Evolutionary conservation across 2,329 filamentous ascomycete genomes (phyloP).

Genomic region (Teratosphaeria gauchensis): DNA sequence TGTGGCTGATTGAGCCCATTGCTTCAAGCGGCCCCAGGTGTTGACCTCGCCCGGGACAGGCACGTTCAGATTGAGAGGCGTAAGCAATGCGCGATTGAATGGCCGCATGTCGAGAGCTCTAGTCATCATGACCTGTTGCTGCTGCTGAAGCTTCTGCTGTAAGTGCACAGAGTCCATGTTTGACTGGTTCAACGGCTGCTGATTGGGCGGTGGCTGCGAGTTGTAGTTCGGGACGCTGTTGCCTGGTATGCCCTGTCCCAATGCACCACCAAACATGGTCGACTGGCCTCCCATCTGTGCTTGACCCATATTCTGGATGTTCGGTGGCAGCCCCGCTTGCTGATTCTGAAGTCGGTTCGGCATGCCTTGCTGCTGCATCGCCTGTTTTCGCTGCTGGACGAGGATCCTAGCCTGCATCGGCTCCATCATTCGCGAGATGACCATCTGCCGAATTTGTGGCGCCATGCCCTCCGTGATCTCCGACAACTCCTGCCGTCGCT

Average conservation of each 20-base stretch:
- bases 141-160: conserved; percentile 15
- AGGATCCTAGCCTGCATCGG: neutral
- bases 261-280: neutral
- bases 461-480: neutral
- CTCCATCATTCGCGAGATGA: neutral
- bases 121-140: conserved; percentile 5
- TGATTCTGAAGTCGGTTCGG: neutral
- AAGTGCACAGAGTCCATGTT: conserved; percentile 4
- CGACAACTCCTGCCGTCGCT: neutral
- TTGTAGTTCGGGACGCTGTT: neutral
- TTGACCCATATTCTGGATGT: neutral
- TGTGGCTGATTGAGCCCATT: conserved; percentile 41
- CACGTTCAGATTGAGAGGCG: conserved; percentile 9
- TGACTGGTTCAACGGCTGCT: conserved; percentile 7
- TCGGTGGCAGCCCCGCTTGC: neutral
- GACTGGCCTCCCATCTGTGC: neutral
- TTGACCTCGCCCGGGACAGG: conserved; percentile 41
- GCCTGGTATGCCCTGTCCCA: conserved; percentile 9
- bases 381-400: neutral
- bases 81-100: conserved; percentile 13
- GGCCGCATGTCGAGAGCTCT: conserved; percentile 13
- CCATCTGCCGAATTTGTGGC: neutral
- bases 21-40: conserved; percentile 49
- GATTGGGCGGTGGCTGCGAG: neutral
- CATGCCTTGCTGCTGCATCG: neutral